Percentiles rank a stretch among this genome's conserved stretches.
These are phyloP conservation scores for Westerdykella ornata DNA, from an alignment of 2,329 filamentous ascomycete genomes.

Conservation along the genomic window DNA sequence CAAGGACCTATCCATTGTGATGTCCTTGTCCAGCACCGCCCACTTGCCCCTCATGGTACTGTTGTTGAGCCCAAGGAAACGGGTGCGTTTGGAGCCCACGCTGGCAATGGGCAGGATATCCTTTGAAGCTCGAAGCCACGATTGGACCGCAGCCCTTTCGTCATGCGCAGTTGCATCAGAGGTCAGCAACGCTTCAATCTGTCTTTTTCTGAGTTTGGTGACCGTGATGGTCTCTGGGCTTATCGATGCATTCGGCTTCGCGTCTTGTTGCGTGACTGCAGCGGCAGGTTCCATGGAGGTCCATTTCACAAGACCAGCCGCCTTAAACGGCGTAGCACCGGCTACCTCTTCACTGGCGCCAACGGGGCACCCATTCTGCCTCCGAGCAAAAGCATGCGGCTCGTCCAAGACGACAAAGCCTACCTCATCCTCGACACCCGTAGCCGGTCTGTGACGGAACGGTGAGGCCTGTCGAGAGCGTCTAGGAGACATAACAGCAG, in stretches of 20 bases:
- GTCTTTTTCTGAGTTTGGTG: slow-evolving; percentile 39
- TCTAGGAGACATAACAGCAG: slow-evolving; percentile 9
- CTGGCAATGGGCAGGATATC: slow-evolving; percentile 44
- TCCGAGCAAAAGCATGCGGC: slow-evolving; percentile 41
- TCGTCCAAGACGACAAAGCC: slow-evolving; percentile 45
- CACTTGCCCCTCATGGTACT: slow-evolving; percentile 39
- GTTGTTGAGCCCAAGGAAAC: slow-evolving; percentile 46
- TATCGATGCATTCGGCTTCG: background rate
- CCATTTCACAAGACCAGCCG: slow-evolving; percentile 32
- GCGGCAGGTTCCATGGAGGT: slow-evolving; percentile 29
- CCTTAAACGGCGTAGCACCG: slow-evolving; percentile 26
- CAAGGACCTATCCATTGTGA: slow-evolving; percentile 37
- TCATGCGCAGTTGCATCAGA: background rate
- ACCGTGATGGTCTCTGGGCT: slow-evolving; percentile 16
- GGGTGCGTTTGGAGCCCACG: slow-evolving; percentile 41
- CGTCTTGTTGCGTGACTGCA: slow-evolving; percentile 18
- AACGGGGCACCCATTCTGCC: slow-evolving; percentile 42
- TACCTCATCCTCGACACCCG: slow-evolving; percentile 33
- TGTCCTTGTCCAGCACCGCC: slow-evolving; percentile 45
- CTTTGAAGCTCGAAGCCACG: slow-evolving; percentile 42
- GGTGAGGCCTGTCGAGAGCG: slow-evolving; percentile 19
- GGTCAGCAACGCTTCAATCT: slow-evolving; percentile 35
- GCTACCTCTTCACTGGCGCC: slow-evolving; percentile 34
- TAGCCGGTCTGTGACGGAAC: slow-evolving; percentile 18
- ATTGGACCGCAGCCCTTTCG: slow-evolving; percentile 25